Conservation (phyloP, 2,329 filamentous ascomycete species). For the Aspergillus viridinutans region DNA sequence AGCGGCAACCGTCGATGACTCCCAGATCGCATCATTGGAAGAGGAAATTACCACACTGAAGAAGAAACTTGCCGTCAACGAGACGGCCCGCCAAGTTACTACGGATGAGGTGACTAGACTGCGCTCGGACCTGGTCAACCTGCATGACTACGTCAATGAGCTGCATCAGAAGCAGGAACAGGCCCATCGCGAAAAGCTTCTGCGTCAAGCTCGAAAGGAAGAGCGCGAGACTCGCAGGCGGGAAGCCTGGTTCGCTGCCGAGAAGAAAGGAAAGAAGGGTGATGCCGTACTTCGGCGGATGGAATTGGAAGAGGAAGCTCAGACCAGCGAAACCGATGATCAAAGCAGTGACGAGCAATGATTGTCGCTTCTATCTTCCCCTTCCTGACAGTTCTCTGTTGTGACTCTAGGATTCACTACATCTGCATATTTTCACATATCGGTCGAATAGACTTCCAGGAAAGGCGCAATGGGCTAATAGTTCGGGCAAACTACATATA, state of each 20-base stretch:
- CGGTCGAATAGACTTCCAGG: neutral
- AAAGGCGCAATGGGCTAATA: neutral
- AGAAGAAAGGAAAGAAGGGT: conserved; percentile 41
- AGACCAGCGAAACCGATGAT: conserved; percentile 35
- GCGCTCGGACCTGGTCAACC: conserved; percentile 30
- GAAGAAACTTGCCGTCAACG: conserved; percentile 32
- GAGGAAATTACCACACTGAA: conserved; percentile 38
- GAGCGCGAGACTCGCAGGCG: conserved; percentile 37
- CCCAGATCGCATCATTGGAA: conserved; percentile 32
- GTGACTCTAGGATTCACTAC: neutral
- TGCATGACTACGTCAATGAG: conserved; percentile 37
- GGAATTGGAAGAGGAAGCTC: conserved; percentile 31
- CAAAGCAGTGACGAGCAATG: conserved; percentile 29
- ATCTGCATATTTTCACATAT: neutral
- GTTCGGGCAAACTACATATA: neutral
- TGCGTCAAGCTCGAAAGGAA: conserved; percentile 36
- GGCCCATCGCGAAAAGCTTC: conserved; percentile 28
- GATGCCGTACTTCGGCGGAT: conserved; percentile 37
- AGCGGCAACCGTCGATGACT: conserved; percentile 21
- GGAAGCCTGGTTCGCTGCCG: conserved; percentile 43
- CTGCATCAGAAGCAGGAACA: conserved; percentile 38
- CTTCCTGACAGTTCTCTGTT: neutral
- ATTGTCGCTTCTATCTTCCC: neutral
- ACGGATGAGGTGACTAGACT: conserved; percentile 34
- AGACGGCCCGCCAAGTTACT: conserved; percentile 33